Percentiles rank a stretch among this genome's conserved stretches.
These are phyloP conservation scores for Solanum acaule DNA, from an alignment of 257 asterid species.

Conservation along the genomic window DNA sequence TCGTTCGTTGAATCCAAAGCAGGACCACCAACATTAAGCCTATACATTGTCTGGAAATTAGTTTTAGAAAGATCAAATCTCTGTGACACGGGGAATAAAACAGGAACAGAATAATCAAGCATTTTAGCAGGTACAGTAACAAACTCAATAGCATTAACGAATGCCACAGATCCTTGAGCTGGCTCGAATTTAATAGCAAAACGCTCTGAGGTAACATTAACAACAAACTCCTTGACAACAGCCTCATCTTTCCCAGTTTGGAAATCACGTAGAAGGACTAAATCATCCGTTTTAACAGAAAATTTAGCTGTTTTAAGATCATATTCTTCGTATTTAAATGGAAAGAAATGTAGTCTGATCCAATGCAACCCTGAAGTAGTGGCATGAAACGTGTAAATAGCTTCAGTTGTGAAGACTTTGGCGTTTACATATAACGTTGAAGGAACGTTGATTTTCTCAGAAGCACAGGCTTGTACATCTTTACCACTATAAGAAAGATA, in stretches of 20 bases:
- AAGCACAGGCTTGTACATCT: background rate
- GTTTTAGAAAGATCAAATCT: constrained; percentile 11
- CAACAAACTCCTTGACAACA: constrained; percentile 29
- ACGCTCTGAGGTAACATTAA: constrained; percentile 32
- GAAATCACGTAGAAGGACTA: constrained; percentile 26
- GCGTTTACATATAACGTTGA: constrained; percentile 4
- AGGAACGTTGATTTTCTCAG: background rate
- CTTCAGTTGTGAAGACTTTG: constrained; percentile 6
- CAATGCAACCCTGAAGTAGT: constrained; percentile 2
- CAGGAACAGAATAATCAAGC: constrained; percentile 19
- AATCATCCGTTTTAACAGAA: constrained; percentile 19
- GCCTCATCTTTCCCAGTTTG: background rate
- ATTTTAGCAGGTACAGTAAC: constrained; percentile 37
- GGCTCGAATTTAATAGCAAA: constrained; percentile 28
- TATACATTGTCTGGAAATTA: constrained; percentile 33
- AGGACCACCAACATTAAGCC: constrained; percentile 52
- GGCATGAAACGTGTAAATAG: constrained; percentile 2
- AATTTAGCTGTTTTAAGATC: constrained; percentile 12
- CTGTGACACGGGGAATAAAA: constrained; percentile 33
- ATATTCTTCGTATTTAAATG: background rate
- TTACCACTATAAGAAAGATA: constrained; percentile 7
- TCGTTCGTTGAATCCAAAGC: constrained; percentile 32
- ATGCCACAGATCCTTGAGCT: constrained; percentile 31
- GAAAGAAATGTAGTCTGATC: constrained; percentile 3
- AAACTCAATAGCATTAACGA: constrained; percentile 39